Base-by-base conservation (phyloP, 192 early-diverging fungal genomes). In the Backusella tuberculispora region DNA sequence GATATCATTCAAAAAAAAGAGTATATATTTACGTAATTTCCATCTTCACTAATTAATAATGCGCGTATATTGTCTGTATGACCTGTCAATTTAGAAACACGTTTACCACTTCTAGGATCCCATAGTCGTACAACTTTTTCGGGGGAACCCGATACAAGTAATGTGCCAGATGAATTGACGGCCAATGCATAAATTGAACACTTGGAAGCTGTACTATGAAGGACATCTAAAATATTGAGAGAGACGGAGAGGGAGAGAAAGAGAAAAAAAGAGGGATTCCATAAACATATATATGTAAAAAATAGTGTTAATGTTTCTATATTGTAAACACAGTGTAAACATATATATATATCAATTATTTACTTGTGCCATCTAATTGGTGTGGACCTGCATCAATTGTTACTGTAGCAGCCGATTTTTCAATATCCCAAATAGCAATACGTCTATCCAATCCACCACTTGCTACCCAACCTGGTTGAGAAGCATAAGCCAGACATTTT, bases 21-120 rank as follows among this genome's bases (percentile, higher is more conserved):
- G 19, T 63, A 47, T 69, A 44, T 19, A 64, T 79, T 78, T 83
- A 93, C 93, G 60, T 90, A 87, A 83, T 93, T 87, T 41, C 96
- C 96, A 81, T 96, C 96, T 38, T 95, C 89, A 41, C 92, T 93
- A 26, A 99, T 83, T 41, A 98, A 79, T 21, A 98, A 76, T 24
- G 93, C 89, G 48, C 98, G 92, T 29, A 99, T 94, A 75, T 95
- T 95, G 78, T 99, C 98, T n/a, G 95, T 95, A 72, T 99, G 98
- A 6, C 98, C 98, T 7, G 90, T 84, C 53, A 99, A 86, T 74
- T 91, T 90, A 14, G 90, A 90, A 45, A 94, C 87, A 72, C 89
- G 85, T 70, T 91, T 88, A 21, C 87, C 89, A 3, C 89, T 83
- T 7, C 94, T 80, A 69, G 94, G 89, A 80, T 99, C 98, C 95